Evolutionary conservation across 805 yeast genomes (phyloP), one percentile per base, ranked within the genome.

Genomic region (Yarrowia sp.): DNA sequence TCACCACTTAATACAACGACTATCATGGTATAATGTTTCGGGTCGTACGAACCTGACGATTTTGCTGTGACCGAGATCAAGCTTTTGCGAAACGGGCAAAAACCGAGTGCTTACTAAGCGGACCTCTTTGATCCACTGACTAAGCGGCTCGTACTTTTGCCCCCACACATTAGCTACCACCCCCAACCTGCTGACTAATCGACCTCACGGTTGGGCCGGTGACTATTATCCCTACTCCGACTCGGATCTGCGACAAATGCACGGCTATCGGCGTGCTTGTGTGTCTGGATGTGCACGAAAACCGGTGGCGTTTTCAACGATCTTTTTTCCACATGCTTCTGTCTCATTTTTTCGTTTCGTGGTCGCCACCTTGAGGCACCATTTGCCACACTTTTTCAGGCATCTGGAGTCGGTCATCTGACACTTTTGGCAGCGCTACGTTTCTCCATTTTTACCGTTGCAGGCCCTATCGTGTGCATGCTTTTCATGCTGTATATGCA

Each of bases 231-330:
- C 15, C 53, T 4, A 45, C 55, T 10, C 10, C 38, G 55, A 48
- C 55, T 18, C 55, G 55, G 55, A 48, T 48, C 55, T 48, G 55
- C 55, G 55, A 48, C 55, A 33, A 8, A 48, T 14, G 55, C 55
- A 48, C 55, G 55, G 55, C 41, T 48, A 48, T 48, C 55, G 55
- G 10, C 14, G 41, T 32, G 4, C 28, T 8, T 17, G 51, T 31
- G 51, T 31, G 11, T 45, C 15, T 32, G 39, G 39, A 32, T 35
- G 28, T 31, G 36, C 39, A 38, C 22, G 32, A 28, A 47, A 32
- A 32, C 39, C 28, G 39, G 41, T 18, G 53, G 31, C 55, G 18
- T 11, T 6, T 47, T 48, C 32, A 10, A 8, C 4, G 32, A 9
- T 33, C n/a, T 8, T 31, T 15, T n/a, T 33, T 33, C 9, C 22